Evolutionary conservation across 2,329 filamentous ascomycete species (phyloP).

Genomic region (Claviceps maximensis): DNA sequence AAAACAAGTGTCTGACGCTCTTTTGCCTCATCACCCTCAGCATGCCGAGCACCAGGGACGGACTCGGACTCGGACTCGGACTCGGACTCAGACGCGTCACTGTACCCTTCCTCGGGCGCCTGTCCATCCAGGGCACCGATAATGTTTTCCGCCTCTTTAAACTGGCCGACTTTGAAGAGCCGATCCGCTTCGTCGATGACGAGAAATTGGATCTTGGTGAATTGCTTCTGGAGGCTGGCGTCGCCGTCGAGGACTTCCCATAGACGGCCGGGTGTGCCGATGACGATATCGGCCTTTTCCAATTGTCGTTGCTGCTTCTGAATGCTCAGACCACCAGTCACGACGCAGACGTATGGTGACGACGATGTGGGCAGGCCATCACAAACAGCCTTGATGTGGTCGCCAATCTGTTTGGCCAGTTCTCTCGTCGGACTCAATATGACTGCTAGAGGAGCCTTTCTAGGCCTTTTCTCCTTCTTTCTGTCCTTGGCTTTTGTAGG

Average conservation of each 20-base stretch:
- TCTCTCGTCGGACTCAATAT: conserved; percentile 88
- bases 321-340: conserved; percentile 87
- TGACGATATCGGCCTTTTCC: conserved; percentile 75
- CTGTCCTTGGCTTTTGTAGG: neutral
- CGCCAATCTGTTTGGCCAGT: conserved; percentile 78
- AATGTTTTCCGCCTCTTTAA: conserved; percentile 87
- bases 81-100: conserved; percentile 27
- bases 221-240: conserved; percentile 51
- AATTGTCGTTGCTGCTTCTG: conserved; percentile 86
- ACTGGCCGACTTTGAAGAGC: conserved; percentile 81
- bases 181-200: conserved; percentile 93
- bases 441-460: conserved; percentile 51
- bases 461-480: conserved; percentile 18
- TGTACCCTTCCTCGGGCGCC: conserved; percentile 45
- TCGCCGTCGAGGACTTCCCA: conserved; percentile 87
- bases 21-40: conserved; percentile 32
- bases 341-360: conserved; percentile 63
- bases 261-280: conserved; percentile 80
- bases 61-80: conserved; percentile 23
- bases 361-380: conserved; percentile 43
- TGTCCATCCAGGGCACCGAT: conserved; percentile 63
- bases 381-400: conserved; percentile 68
- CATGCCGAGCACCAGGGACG: conserved; percentile 3
- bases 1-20: conserved; percentile 83
- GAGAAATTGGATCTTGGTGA: conserved; percentile 66